Evolutionary conservation across 1,139 yeast genomes (phyloP).

Genomic region (Pichia sp.): DNA sequence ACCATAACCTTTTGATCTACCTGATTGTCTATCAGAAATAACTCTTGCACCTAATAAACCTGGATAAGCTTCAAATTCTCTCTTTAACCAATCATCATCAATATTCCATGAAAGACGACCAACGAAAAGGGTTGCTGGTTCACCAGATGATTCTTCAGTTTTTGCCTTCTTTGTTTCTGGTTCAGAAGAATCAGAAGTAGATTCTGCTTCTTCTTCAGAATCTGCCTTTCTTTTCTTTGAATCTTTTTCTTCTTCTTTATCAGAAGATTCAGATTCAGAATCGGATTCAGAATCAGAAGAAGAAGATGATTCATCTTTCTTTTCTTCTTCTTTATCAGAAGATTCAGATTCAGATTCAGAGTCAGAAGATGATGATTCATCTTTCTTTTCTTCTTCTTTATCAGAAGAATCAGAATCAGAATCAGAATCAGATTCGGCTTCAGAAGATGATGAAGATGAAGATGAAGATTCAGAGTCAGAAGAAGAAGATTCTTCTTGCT

Average conservation of each 20-base stretch:
- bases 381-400: constrained; percentile 25
- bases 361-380: constrained; percentile 20
- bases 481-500: constrained; percentile 22
- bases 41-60: constrained; percentile 89
- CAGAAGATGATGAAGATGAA: constrained; percentile 18
- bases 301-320: constrained; percentile 20
- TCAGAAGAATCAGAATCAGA: constrained; percentile 27
- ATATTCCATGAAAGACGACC: constrained; percentile 97
- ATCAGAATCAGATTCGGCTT: constrained; percentile 16
- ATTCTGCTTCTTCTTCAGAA: constrained; percentile 21
- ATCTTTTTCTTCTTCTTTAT: constrained; percentile 18
- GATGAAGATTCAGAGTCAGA: constrained; percentile 24
- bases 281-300: constrained; percentile 3
- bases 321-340: constrained; percentile 29
- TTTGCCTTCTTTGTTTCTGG: constrained; percentile 32
- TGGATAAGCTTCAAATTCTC: constrained; percentile 77
- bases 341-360: constrained; percentile 20
- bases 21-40: constrained; percentile 85
- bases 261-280: too few relatives aligned
- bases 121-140: constrained; percentile 87
- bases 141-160: constrained; percentile 34
- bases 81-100: constrained; percentile 88
- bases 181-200: constrained; percentile 34
- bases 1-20: constrained; percentile 96
- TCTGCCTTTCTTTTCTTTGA: constrained; percentile 20